Evolutionary conservation across 2,329 filamentous ascomycete species (phyloP).

Genomic region (Tolypocladium nubicola): DNA sequence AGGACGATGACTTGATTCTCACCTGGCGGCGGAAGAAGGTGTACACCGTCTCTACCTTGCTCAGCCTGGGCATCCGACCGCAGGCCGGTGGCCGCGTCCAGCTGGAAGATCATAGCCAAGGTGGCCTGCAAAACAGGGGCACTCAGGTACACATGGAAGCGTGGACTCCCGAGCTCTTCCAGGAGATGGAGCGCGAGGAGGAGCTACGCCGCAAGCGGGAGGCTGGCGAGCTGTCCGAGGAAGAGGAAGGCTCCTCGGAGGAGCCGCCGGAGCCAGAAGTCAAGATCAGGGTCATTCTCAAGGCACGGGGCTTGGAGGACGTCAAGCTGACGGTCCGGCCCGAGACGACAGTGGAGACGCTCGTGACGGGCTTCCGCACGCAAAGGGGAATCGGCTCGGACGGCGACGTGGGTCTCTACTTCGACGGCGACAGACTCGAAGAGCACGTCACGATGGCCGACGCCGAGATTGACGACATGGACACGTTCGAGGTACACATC

Average conservation of each 20-base stretch:
- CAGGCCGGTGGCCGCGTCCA: slow-evolving; percentile 30
- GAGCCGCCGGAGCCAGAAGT: slow-evolving; percentile 15
- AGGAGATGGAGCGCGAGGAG: slow-evolving; percentile 33
- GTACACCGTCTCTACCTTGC: slow-evolving; percentile 66
- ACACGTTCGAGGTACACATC: slow-evolving; percentile 64
- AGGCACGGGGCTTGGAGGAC: slow-evolving; percentile 37
- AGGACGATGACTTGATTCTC: slow-evolving; percentile 53
- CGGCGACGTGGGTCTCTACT: slow-evolving; percentile 50
- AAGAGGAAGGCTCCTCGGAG: slow-evolving; percentile 14
- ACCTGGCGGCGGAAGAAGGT: slow-evolving; percentile 68
- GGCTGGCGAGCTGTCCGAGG: slow-evolving; percentile 27
- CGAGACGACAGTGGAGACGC: slow-evolving; percentile 48
- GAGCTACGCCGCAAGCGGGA: slow-evolving; percentile 34
- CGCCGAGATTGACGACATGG: slow-evolving; percentile 64
- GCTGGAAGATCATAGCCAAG: slow-evolving; percentile 19
- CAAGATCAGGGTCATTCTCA: slow-evolving; percentile 42
- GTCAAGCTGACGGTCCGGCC: slow-evolving; percentile 40
- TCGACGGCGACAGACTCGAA: slow-evolving; percentile 66
- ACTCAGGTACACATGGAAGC: slow-evolving; percentile 64
- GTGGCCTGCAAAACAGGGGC: slow-evolving; percentile 36
- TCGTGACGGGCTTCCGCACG: slow-evolving; percentile 52
- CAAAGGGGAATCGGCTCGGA: slow-evolving; percentile 38
- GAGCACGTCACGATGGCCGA: slow-evolving; percentile 49
- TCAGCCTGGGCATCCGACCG: slow-evolving; percentile 50
- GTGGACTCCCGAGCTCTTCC: slow-evolving; percentile 57